Evolutionary conservation across 306 rosid species (phyloP), one percentile per base, ranked within the genome.

Genomic region (Inga laurina): DNA sequence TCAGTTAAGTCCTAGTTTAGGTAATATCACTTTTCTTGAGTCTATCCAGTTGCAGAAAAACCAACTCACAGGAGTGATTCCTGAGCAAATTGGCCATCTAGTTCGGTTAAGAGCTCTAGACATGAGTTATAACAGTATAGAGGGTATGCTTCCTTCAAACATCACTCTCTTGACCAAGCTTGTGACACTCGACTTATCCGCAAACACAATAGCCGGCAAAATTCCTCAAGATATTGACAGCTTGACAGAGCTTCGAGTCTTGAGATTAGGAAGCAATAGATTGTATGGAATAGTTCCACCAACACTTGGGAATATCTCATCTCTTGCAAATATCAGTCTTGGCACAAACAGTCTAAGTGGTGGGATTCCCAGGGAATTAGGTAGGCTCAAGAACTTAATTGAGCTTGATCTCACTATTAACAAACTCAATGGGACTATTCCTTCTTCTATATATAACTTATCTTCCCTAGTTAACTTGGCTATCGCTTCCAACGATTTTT

Each of bases 281-380:
- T 32, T 65, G 4, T 32, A 65, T 65, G 71, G 71, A 5, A 9
- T 2, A 13, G n/a, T 93, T 5, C 93, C 97, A n/a, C 68, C 76
- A 14, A 13, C 87, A 44, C 45, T 94, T 27, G 92, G 89, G 52
- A 93, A 93, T 35, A 83, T 94, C 75, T 89, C 97, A 21, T 85
- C 91, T 14, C 91, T 93, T 12, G 71, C 70, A 14, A 82, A 34
- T 30, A 65, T 94, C 32, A 91, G 86, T 13, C 77, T 93, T 5
- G 94, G 92, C 68, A 91, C 91, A 54, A 94, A 93, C 71, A 22
- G 76, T 67, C 87, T 93, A 15, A 70, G 81, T 76, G 97, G 97
- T 0, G 44, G n/a, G n/a, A 88, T 94, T 71, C 94, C 98, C 0
- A 66, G 71, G 72, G 88, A 88, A 0, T 44, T 94, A 44, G 90